Percentiles rank a stretch among this genome's conserved stretches.
phyloP scores from a whole-genome alignment of 495 filamentous ascomycete genomes.

The Evernia prunastri region DNA sequence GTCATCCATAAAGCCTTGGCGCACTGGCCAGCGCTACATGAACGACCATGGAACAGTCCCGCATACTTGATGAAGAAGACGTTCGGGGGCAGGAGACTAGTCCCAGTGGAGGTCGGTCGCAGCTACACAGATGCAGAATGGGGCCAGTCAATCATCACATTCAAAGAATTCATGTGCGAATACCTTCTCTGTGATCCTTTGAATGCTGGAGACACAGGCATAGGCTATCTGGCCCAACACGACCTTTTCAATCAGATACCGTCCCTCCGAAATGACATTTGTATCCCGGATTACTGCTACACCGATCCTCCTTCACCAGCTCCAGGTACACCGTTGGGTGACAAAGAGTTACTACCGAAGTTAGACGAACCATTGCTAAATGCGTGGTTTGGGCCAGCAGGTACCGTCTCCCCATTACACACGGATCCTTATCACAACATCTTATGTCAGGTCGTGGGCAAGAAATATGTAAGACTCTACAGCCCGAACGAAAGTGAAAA shows the following conservation, averaged over 20 bases:
- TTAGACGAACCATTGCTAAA: constrained; percentile 57
- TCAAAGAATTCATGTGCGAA: constrained; percentile 61
- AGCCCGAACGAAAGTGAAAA: constrained; percentile 51
- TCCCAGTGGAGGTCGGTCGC: constrained; percentile 84
- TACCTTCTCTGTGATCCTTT: constrained; percentile 40
- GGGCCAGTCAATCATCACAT: constrained; percentile 76
- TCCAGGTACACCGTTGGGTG: constrained; percentile 44
- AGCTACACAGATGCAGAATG: constrained; percentile 83
- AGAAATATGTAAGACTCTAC: constrained; percentile 87
- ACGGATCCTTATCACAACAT: constrained; percentile 94
- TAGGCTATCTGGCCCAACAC: constrained; percentile 89
- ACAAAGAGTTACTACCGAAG: constrained; percentile 29
- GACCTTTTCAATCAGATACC: constrained; percentile 81
- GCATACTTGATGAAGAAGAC: constrained; percentile 72
- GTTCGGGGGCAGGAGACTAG: constrained; percentile 66
- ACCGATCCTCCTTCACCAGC: constrained; percentile 50
- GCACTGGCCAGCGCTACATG: constrained; percentile 74
- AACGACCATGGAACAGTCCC: constrained; percentile 62
- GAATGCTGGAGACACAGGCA: constrained; percentile 4
- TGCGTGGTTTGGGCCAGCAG: constrained; percentile 85
- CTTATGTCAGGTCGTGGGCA: constrained; percentile 80
- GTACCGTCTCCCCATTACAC: constrained; percentile 87
- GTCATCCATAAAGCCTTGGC: constrained; percentile 58
- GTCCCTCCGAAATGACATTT: constrained; percentile 65
- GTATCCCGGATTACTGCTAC: constrained; percentile 81